Percentiles rank a stretch among this genome's conserved stretches.
phyloP scores from a whole-genome alignment of 441 rosid genomes.

The Gossypium gossypioides region DNA sequence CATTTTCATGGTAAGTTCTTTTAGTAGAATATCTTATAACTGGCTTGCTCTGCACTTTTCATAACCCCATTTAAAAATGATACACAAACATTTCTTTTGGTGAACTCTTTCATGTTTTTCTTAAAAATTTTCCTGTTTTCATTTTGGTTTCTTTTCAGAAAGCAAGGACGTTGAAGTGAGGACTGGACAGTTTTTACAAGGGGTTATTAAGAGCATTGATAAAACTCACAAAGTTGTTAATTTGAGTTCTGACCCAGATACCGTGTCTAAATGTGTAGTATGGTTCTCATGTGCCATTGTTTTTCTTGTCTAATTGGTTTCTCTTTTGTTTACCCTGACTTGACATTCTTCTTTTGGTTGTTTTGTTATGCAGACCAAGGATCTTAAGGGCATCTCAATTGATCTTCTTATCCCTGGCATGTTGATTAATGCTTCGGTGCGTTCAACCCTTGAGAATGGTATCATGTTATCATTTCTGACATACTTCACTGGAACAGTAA shows the following conservation, averaged over 20 bases:
- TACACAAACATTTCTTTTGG: background rate
- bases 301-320: constrained; percentile 3
- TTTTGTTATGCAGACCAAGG: constrained; percentile 58
- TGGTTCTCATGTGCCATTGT: constrained; percentile 16
- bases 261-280: constrained; percentile 76
- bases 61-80: background rate
- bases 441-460: constrained; percentile 88
- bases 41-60: background rate
- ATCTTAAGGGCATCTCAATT: constrained; percentile 75
- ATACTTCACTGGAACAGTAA: constrained; percentile 92
- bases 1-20: background rate
- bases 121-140: constrained; percentile 2
- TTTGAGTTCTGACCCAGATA: constrained; percentile 59
- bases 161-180: constrained; percentile 31
- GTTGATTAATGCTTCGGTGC: constrained; percentile 85
- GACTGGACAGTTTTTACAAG: constrained; percentile 70
- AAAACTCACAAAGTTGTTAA: constrained; percentile 62
- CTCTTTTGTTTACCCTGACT: background rate
- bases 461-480: constrained; percentile 77
- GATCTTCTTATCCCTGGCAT: constrained; percentile 94
- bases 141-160: constrained; percentile 27
- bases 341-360: constrained; percentile 11
- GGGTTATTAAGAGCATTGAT: constrained; percentile 66
- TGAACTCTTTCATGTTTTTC: background rate
- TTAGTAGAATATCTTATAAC: background rate